Percentiles rank a stretch among this genome's conserved stretches.
Conservation (phyloP, 495 filamentous ascomycete genomes). For the Glutinoglossum americanum region DNA sequence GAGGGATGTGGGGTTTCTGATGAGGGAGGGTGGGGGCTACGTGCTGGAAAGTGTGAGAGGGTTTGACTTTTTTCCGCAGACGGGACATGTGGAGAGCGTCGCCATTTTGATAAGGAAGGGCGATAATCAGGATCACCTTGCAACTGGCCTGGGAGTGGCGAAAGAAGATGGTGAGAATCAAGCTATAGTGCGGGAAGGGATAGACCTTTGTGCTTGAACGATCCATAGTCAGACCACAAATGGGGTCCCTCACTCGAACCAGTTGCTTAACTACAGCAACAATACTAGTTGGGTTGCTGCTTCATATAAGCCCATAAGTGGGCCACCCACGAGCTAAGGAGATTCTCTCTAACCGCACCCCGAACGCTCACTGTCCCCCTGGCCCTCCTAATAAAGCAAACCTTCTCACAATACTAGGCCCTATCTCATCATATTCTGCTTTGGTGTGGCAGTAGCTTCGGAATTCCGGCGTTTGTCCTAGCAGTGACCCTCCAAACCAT, state of each 20-base stretch:
- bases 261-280: background rate
- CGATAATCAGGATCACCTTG: background rate
- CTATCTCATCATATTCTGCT: constrained; percentile 83
- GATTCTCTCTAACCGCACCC: background rate
- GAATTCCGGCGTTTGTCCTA: constrained; percentile 98
- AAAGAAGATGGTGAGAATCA: background rate
- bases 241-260: background rate
- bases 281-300: too few relatives aligned
- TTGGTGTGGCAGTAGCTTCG: constrained; percentile 97
- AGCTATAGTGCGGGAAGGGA: background rate
- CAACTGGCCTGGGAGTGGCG: background rate
- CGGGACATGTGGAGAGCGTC: constrained; percentile 87
- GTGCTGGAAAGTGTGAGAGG: constrained; percentile 79
- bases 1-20: constrained; percentile 67
- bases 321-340: too few relatives aligned
- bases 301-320: too few relatives aligned
- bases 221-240: background rate
- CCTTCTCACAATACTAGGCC: constrained; percentile 82
- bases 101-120: constrained; percentile 29
- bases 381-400: constrained; percentile 90
- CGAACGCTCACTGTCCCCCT: constrained; percentile 26
- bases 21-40: constrained; percentile 43
- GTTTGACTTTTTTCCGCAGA: constrained; percentile 98
- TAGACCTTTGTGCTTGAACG: background rate
- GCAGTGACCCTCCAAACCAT: constrained; percentile 91